Conservation (phyloP, 78 protist species). For the Dictyostelium firmibasis region DNA sequence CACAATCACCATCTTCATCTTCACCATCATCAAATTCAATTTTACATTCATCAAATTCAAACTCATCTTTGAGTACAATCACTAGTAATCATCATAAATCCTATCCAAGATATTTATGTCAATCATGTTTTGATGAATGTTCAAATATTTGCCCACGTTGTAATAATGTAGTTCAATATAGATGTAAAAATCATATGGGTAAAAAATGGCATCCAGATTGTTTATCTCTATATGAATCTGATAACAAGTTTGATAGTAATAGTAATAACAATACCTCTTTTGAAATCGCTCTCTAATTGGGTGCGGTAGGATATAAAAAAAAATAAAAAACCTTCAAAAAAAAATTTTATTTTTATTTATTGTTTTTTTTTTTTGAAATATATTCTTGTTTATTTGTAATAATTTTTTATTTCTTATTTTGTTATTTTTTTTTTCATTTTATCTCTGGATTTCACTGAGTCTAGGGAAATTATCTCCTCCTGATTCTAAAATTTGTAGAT, state of each 20-base stretch:
- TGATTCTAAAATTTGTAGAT: too few species aligned
- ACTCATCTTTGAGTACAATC: background rate
- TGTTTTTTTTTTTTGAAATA: background rate
- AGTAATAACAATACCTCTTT: background rate
- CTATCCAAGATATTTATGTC: conserved; percentile 50
- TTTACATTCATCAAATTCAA: background rate
- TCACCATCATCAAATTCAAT: background rate
- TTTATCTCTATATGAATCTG: background rate
- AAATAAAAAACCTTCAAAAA: background rate
- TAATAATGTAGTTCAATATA: conserved; percentile 39
- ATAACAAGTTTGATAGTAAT: background rate
- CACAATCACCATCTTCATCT: background rate
- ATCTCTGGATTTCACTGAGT: too few species aligned
- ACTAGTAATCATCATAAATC: background rate
- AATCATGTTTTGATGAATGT: conserved; percentile 41
- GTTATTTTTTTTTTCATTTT: too few species aligned
- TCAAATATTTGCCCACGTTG: conserved; percentile 65
- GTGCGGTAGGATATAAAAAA: background rate
- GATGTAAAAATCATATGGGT: conserved; percentile 65
- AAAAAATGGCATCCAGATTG: conserved; percentile 71
- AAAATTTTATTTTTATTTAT: too few species aligned
- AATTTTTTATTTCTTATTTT: background rate
- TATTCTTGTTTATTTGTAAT: background rate
- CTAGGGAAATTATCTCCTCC: too few species aligned
- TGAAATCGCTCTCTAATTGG: background rate